phyloP scores from a whole-genome alignment of 202 grass and related monocot genomes.

The Carex arenaria region DNA sequence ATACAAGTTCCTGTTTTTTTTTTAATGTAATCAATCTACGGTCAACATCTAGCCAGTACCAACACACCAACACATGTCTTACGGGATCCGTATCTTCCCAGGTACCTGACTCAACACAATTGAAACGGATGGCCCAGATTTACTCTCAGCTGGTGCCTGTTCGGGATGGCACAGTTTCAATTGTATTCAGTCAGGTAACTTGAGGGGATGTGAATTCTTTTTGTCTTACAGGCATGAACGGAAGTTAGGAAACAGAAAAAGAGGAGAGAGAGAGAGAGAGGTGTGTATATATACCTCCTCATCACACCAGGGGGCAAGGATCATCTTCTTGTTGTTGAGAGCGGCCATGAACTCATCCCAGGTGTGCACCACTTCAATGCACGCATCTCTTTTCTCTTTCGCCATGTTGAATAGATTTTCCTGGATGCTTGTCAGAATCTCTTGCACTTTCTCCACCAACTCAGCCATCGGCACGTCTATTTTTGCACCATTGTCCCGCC shows the following conservation, averaged over 20 bases:
- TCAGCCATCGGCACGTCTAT: slow-evolving; percentile 45
- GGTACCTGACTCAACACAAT: too few species aligned
- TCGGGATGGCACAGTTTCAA: too few species aligned
- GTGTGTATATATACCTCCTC: slow-evolving; percentile 65
- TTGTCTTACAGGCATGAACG: too few species aligned
- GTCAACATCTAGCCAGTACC: too few species aligned
- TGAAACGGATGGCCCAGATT: too few species aligned
- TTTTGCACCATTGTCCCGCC: slow-evolving; percentile 84
- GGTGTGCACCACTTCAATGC: slow-evolving; percentile 54
- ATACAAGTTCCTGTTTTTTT: too few species aligned
- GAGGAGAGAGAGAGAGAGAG: background rate
- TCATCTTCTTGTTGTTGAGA: slow-evolving; percentile 79
- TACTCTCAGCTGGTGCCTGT: too few species aligned
- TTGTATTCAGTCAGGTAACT: too few species aligned
- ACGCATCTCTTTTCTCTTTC: slow-evolving; percentile 81
- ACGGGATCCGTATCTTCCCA: too few species aligned
- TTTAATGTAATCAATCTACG: too few species aligned
- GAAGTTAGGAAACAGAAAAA: background rate
- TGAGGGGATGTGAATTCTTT: too few species aligned
- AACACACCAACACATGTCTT: too few species aligned
- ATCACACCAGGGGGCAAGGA: slow-evolving; percentile 97
- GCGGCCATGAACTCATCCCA: slow-evolving; percentile 80
- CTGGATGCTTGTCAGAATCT: slow-evolving; percentile 59
- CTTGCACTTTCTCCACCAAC: slow-evolving; percentile 59
- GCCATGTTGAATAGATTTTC: slow-evolving; percentile 63